phyloP scores from a whole-genome alignment of 192 early-diverging fungal genomes.

The Anaeromyces robustus region DNA sequence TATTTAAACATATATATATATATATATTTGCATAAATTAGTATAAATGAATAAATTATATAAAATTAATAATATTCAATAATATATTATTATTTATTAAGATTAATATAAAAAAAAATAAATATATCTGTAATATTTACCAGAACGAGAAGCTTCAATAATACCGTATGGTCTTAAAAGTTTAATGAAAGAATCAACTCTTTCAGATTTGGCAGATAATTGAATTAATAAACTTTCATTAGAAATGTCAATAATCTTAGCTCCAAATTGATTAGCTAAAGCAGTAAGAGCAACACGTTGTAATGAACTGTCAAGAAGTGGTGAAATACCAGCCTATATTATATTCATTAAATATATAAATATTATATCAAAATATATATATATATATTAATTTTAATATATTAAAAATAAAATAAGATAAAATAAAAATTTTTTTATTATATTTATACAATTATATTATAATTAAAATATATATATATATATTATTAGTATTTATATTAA shows the following conservation, averaged over 20 bases:
- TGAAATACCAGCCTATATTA: slow-evolving; percentile 5
- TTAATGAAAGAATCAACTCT: slow-evolving; percentile 84
- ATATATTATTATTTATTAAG: no score
- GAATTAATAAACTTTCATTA: slow-evolving; percentile 65
- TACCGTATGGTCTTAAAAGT: slow-evolving; percentile 84
- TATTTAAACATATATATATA: no score
- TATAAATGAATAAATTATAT: no score
- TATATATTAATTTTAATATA: not conserved
- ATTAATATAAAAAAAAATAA: no score
- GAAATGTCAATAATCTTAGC: slow-evolving; percentile 79
- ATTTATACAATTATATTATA: no score
- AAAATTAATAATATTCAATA: no score
- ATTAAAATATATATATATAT: not conserved
- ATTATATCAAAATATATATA: no score
- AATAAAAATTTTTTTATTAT: no score
- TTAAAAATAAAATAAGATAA: no score
- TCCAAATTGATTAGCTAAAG: slow-evolving; percentile 69
- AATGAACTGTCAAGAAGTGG: slow-evolving; percentile 35
- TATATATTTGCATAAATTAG: no score
- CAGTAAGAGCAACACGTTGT: slow-evolving; percentile 63
- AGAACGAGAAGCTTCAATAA: slow-evolving; percentile 82
- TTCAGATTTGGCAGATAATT: slow-evolving; percentile 73
- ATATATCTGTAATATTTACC: slow-evolving; percentile 34
- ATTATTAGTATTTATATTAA: not conserved
- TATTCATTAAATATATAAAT: no score